A percentile compares a stretch with the other conserved stretches of the same genome.
Conservation (phyloP, 163 green algal species). For the Prototheca stagnorum region DNA sequence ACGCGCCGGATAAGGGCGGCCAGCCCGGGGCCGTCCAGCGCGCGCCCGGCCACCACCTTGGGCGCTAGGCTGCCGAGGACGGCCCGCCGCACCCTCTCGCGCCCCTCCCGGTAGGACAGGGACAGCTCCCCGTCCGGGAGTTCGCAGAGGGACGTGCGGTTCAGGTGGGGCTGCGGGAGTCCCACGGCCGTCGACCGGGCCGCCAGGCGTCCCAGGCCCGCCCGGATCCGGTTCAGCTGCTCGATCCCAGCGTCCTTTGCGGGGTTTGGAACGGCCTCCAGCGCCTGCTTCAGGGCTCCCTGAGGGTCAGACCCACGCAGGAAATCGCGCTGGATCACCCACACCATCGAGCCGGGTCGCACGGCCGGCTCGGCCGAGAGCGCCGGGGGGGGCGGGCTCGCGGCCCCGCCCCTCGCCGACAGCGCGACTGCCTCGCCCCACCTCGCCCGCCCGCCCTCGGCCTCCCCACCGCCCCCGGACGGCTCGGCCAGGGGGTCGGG, state of each 20-base stretch:
- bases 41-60: constrained; percentile 34
- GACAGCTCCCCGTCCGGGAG: constrained; percentile 61
- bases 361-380: too few species aligned
- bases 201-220: not conserved
- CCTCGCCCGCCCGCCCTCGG: too few species aligned
- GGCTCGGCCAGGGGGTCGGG: too few species aligned
- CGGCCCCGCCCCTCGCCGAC: too few species aligned
- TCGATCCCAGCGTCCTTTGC: constrained; percentile 37
- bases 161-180: constrained; percentile 73
- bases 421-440: too few species aligned
- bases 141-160: constrained; percentile 74
- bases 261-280: constrained; percentile 56
- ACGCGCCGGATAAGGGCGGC: constrained; percentile 46
- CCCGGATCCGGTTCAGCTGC: constrained; percentile 30
- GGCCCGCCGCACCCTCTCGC: constrained; percentile 35
- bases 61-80: constrained; percentile 34
- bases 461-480: too few species aligned
- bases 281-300: constrained; percentile 42
- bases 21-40: constrained; percentile 27
- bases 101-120: constrained; percentile 44
- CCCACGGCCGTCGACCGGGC: constrained; percentile 21
- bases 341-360: constrained; percentile 62
- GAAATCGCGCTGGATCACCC: constrained; percentile 83
- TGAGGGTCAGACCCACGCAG: constrained; percentile 57
- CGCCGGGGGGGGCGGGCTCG: too few species aligned